These are phyloP conservation scores for Coelastrella sp. DNA, from an alignment of 139 green algal species.

Conservation along the genomic window DNA sequence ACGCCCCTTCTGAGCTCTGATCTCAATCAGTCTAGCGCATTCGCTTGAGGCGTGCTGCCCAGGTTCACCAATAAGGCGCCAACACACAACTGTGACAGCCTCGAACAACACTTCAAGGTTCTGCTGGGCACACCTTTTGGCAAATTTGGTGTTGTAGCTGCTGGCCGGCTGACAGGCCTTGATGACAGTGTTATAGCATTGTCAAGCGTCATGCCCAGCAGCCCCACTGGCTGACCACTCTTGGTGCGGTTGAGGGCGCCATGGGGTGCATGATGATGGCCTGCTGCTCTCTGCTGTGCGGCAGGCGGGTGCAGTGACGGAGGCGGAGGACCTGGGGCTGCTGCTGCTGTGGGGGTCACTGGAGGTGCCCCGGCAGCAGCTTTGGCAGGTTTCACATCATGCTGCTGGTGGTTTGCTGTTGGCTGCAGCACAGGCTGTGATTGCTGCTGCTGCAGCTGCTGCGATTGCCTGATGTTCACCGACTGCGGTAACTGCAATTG, in stretches of 20 bases:
- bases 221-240: neutral
- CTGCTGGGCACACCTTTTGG: conserved; percentile 3
- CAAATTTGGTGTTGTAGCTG: neutral
- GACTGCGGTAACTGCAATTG: neutral
- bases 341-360: conserved; percentile 15
- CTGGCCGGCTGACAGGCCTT: conserved; percentile 11
- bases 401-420: neutral
- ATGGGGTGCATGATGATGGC: conserved; percentile 12
- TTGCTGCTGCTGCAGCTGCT: conserved; percentile 23
- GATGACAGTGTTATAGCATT: conserved; percentile 34
- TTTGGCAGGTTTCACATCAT: neutral
- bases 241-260: conserved; percentile 8
- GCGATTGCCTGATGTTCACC: conserved; percentile 8
- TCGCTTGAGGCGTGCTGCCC: too few relatives aligned
- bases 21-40: too few relatives aligned
- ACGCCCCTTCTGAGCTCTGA: too few relatives aligned
- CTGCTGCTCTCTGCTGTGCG: conserved; percentile 11
- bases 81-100: too few relatives aligned
- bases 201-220: conserved; percentile 13
- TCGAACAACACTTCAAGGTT: too few relatives aligned
- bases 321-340: neutral
- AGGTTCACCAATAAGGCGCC: too few relatives aligned
- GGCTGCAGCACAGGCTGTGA: conserved; percentile 11
- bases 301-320: neutral
- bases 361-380: neutral